Base-by-base conservation (phyloP, 208 protist species). In the Phytomonas serpens region DNA sequence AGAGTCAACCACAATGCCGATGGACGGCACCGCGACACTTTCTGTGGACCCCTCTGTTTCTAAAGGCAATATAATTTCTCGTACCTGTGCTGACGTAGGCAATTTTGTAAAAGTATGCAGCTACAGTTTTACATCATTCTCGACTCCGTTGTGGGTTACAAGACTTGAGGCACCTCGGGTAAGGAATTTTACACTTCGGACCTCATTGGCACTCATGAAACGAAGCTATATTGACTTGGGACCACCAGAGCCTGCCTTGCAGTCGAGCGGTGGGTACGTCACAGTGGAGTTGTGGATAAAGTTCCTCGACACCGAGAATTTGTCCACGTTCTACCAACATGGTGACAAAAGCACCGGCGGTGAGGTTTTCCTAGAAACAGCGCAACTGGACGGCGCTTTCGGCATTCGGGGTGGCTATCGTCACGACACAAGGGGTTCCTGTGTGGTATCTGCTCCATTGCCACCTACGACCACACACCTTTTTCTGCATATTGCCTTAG, bases 301-400 rank as follows among this genome's bases (percentile, higher is more conserved):
- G 80, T 78, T 95, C 0, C 82, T 93, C 11, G 84, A 90, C 61
- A 89, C 81, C 66, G 83, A 94, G 65, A 85, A 90, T 37, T 77
- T 78, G n/a, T 78, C 79, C 16, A 86, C 83, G n/a, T 77, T 97
- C 19, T 97, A 97, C 76, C 84, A 88, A 52, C 93, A 97, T 78
- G 93, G 93, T 63, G 89, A 97, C 76, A 80, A 86, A 69, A 84
- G 75, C 70, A 95, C 80, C 14, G 92, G 82, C 75, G 92, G 93
- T 14, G 91, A 97, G 66, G 87, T 97, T 16, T 97, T 97, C 75
- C 31, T 97, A 3, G 93, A 97, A 77, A 87, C 84, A 10, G 77
- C 83, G 29, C 75, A 76, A 34, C 79, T 92, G 27, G 93, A 97
- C 34, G 89, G 89, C 30, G 79, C 81, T 19, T 89, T 76, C 74